These are phyloP conservation scores for Datisca glomerata DNA, from an alignment of 306 rosid genomes.

Conservation along the genomic window DNA sequence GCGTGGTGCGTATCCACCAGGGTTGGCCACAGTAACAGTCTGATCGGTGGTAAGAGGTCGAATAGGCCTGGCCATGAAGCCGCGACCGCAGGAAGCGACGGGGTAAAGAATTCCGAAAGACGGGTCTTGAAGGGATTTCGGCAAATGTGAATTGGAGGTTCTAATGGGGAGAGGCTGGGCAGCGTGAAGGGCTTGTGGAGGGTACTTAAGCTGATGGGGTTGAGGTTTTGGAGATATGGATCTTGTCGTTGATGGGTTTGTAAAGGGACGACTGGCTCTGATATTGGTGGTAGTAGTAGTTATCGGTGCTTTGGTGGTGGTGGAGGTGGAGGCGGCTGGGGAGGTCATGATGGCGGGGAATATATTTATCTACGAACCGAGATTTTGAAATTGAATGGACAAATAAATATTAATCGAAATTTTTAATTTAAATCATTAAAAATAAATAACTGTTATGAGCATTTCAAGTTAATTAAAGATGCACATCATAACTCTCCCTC, in stretches of 20 bases:
- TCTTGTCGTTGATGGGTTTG: constrained; percentile 20
- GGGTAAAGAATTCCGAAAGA: constrained; percentile 35
- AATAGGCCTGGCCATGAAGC: constrained; percentile 23
- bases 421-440: not conserved
- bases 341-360: constrained; percentile 18
- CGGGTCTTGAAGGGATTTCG: constrained; percentile 22
- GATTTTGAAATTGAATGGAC: too few species aligned
- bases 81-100: constrained; percentile 42
- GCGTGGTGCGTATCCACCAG: constrained; percentile 26
- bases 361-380: constrained; percentile 1
- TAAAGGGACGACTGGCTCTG: too few species aligned
- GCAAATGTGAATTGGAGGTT: constrained; percentile 14
- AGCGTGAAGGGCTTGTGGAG: constrained; percentile 22
- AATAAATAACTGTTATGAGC: not conserved
- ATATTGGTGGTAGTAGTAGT: too few species aligned
- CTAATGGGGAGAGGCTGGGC: constrained; percentile 27
- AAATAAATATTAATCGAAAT: too few species aligned
- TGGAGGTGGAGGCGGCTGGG: constrained; percentile 7
- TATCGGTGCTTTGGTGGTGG: constrained; percentile 1
- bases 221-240: constrained; percentile 27
- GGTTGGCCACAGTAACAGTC: constrained; percentile 28
- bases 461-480: too few species aligned
- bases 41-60: constrained; percentile 21
- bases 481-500: too few species aligned
- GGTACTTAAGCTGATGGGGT: constrained; percentile 21